A percentile compares a stretch with the other conserved stretches of the same genome.
These are phyloP conservation scores for Wallemia ichthyophaga DNA, from an alignment of 1,284 basidiomycete species.

Conservation along the genomic window DNA sequence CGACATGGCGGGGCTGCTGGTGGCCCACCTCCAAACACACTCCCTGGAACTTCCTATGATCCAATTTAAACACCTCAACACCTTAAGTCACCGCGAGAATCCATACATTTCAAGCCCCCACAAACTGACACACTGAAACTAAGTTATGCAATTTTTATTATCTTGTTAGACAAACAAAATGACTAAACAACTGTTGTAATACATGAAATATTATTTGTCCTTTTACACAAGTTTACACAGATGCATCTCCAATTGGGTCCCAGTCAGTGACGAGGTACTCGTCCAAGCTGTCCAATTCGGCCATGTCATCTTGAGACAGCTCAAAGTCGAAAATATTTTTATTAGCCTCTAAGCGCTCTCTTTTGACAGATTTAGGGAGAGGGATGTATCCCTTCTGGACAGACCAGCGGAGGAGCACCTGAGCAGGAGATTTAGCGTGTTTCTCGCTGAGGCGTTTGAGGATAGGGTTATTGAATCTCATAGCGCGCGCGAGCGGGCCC, in stretches of 20 bases:
- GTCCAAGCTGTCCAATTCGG: slow-evolving; percentile 11
- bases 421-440: slow-evolving; percentile 16
- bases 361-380: slow-evolving; percentile 21
- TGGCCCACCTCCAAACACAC: background rate
- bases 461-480: slow-evolving; percentile 17
- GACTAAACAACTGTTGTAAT: no score
- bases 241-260: background rate
- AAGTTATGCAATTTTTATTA: background rate
- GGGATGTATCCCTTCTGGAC: slow-evolving; percentile 20
- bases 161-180: background rate
- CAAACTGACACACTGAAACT: no score
- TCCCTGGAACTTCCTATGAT: no score
- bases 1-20: background rate
- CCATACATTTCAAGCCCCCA: no score
- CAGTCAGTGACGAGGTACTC: slow-evolving; percentile 1
- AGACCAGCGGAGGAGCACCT: slow-evolving; percentile 23
- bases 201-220: no score
- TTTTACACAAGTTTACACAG: background rate
- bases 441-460: slow-evolving; percentile 15
- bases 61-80: no score
- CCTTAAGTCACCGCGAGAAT: no score
- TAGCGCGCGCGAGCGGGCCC: slow-evolving; percentile 19
- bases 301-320: slow-evolving; percentile 18
- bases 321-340: slow-evolving; percentile 20
- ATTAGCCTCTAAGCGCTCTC: slow-evolving; percentile 20